Evolutionary conservation across 1,139 yeast genomes (phyloP).

Genomic region (Geotrichum klebahnii): DNA sequence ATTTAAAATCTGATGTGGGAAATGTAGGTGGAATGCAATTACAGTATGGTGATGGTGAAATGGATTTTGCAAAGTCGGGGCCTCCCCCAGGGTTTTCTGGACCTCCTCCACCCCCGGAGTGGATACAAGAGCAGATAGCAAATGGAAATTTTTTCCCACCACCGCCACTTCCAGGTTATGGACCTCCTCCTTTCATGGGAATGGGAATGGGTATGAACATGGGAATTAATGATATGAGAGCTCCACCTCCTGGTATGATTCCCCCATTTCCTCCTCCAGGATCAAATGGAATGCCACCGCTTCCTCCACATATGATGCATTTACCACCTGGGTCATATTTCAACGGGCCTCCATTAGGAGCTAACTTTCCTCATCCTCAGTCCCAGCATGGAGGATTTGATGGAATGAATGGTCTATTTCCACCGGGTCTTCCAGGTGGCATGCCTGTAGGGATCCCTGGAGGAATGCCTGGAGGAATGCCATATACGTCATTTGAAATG

Average conservation of each 20-base stretch:
- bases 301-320: too few relatives aligned
- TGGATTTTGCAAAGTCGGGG: background rate
- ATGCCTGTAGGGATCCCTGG: too few relatives aligned
- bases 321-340: too few relatives aligned
- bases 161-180: conserved; percentile 7
- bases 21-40: background rate
- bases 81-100: conserved; percentile 9
- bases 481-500: too few relatives aligned
- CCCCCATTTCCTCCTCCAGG: background rate
- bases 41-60: background rate
- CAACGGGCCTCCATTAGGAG: too few relatives aligned
- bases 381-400: too few relatives aligned
- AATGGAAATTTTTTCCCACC: conserved; percentile 4
- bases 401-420: too few relatives aligned
- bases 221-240: background rate
- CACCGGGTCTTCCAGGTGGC: too few relatives aligned
- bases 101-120: conserved; percentile 7
- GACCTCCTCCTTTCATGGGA: background rate
- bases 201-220: background rate
- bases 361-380: too few relatives aligned
- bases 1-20: too few relatives aligned
- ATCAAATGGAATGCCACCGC: too few relatives aligned
- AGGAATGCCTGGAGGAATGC: too few relatives aligned
- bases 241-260: background rate
- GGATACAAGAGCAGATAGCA: conserved; percentile 8